Percentiles rank a stretch among this genome's conserved stretches.
Evolutionary conservation across 495 filamentous ascomycete species (phyloP).

Genomic region (Talaromyces thailandensis): DNA sequence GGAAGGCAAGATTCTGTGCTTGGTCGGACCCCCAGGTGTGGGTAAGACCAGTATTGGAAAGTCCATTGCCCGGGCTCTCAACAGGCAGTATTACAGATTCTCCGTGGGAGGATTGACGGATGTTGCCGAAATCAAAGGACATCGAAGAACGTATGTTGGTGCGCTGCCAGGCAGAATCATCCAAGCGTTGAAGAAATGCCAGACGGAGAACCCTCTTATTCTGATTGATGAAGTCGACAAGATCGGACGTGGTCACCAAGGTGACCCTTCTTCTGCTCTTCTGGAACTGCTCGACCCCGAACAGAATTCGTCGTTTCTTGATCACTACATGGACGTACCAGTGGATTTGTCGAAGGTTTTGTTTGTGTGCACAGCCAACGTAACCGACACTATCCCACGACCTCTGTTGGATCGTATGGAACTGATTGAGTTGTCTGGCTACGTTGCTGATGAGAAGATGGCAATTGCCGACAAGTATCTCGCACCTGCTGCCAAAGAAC

Average conservation of each 20-base stretch:
- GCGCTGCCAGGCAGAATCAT: constrained; percentile 94
- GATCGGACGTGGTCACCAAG: constrained; percentile 90
- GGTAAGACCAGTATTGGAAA: constrained; percentile 99
- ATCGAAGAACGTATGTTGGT: constrained; percentile 93
- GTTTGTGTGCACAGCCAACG: constrained; percentile 98
- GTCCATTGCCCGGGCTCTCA: constrained; percentile 88
- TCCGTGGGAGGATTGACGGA: constrained; percentile 95
- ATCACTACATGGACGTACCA: constrained; percentile 98
- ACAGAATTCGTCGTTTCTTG: constrained; percentile 94
- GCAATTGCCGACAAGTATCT: constrained; percentile 93
- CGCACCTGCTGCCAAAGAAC: constrained; percentile 80
- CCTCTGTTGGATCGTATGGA: constrained; percentile 97
- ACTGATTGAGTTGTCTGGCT: constrained; percentile 91
- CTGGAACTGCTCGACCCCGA: constrained; percentile 94
- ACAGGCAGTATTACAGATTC: constrained; percentile 95
- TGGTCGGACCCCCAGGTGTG: constrained; percentile 93
- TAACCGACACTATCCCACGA: constrained; percentile 96
- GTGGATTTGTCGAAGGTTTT: constrained; percentile 97
- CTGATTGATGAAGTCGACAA: constrained; percentile 98
- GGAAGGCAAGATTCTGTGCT: constrained; percentile 97
- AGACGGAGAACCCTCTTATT: constrained; percentile 95
- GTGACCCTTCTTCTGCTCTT: constrained; percentile 90
- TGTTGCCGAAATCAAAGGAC: constrained; percentile 99
- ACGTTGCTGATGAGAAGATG: constrained; percentile 98
- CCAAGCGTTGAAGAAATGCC: constrained; percentile 97